phyloP scores from a whole-genome alignment of 345 rosid species.

The Microthlaspi erraticum region DNA sequence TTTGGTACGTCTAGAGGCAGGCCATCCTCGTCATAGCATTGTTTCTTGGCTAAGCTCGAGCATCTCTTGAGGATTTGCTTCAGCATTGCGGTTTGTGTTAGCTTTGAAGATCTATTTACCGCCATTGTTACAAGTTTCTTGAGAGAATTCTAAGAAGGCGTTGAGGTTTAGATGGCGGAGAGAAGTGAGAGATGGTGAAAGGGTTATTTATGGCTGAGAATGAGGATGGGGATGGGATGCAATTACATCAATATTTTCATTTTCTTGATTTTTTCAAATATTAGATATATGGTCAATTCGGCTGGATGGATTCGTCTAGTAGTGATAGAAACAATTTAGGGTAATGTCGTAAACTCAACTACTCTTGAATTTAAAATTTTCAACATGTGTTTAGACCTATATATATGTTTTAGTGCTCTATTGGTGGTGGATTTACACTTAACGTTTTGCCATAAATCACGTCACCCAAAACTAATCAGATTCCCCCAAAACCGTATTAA shows the following conservation, averaged over 20 bases:
- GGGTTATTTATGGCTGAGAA: constrained; percentile 52
- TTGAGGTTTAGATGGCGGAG: constrained; percentile 36
- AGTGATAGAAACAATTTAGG: constrained; percentile 2
- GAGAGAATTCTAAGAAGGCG: constrained; percentile 14
- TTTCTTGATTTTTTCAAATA: constrained; percentile 28
- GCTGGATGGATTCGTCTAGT: constrained; percentile 31
- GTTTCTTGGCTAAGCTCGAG: constrained; percentile 73
- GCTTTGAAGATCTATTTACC: constrained; percentile 57
- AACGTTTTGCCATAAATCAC: neutral
- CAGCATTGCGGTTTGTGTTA: constrained; percentile 62
- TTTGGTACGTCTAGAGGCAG: constrained; percentile 89
- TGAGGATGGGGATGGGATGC: constrained; percentile 25
- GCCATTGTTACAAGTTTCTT: constrained; percentile 51
- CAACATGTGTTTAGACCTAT: constrained; percentile 9
- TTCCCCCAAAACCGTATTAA: constrained; percentile 3
- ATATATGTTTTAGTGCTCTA: constrained; percentile 12
- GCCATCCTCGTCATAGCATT: constrained; percentile 53
- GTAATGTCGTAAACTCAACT: constrained; percentile 32
- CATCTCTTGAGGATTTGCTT: constrained; percentile 81
- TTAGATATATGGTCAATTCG: constrained; percentile 30
- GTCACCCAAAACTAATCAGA: neutral
- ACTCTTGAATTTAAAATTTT: constrained; percentile 7
- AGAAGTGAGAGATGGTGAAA: constrained; percentile 31
- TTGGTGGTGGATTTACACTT: constrained; percentile 1
- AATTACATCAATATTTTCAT: constrained; percentile 25